phyloP scores from a whole-genome alignment of 352 stramenopile species.

The Aphanomyces stellatus region DNA sequence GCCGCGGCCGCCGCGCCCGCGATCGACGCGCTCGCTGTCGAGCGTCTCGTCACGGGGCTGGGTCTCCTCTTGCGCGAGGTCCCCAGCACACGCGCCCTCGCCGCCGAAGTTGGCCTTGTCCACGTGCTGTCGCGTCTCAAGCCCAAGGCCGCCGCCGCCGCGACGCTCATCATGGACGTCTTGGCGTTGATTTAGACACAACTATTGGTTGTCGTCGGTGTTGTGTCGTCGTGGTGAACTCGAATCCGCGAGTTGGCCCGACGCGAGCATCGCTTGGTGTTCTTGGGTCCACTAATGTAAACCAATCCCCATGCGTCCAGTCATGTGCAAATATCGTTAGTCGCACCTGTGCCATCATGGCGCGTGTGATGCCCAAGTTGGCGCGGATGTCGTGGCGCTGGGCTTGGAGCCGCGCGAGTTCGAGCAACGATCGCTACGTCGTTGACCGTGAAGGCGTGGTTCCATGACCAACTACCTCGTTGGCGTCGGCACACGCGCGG shows the following conservation, averaged over 20 bases:
- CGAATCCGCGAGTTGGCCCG: background rate
- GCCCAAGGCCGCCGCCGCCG: background rate
- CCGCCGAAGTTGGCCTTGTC: conserved; percentile 47
- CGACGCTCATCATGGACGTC: background rate
- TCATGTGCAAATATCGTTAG: too few species aligned
- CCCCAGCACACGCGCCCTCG: conserved; percentile 44
- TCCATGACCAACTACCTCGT: too few species aligned
- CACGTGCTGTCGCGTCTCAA: conserved; percentile 49
- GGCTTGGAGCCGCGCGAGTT: background rate
- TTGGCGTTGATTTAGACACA: conserved; percentile 4
- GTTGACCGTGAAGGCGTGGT: too few species aligned
- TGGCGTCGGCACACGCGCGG: background rate
- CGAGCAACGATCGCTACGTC: background rate
- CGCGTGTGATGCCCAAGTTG: background rate
- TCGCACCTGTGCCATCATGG: conserved; percentile 3
- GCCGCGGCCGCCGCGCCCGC: conserved; percentile 18
- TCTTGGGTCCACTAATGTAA: background rate
- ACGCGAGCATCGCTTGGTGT: background rate
- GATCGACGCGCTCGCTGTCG: conserved; percentile 31
- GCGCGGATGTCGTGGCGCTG: background rate
- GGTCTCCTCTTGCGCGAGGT: conserved; percentile 57
- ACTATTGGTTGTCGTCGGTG: too few species aligned
- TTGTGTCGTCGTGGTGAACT: too few species aligned
- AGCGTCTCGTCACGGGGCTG: conserved; percentile 53
- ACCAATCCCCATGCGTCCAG: too few species aligned